Evolutionary conservation across 2,329 filamentous ascomycete species (phyloP).

Genomic region (Aspergillus sergii): DNA sequence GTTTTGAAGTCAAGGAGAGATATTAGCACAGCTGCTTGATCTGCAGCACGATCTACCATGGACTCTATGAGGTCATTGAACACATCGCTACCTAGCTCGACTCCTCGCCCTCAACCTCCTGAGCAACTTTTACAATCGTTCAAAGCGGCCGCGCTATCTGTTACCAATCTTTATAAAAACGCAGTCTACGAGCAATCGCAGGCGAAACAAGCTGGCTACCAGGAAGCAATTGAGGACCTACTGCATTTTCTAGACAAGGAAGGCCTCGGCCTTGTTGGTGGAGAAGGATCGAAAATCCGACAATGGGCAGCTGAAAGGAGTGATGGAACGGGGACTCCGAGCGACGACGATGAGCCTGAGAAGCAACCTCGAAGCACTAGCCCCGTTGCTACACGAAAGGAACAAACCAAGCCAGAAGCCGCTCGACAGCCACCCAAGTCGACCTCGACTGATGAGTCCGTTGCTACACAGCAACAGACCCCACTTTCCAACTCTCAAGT

Average conservation of each 20-base stretch:
- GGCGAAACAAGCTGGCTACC: slow-evolving; percentile 80
- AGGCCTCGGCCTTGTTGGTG: slow-evolving; percentile 75
- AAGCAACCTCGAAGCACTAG: slow-evolving; percentile 42
- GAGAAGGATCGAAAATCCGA: slow-evolving; percentile 70
- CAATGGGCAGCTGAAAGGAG: slow-evolving; percentile 60
- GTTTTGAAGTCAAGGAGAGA: neutral
- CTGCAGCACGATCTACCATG: slow-evolving; percentile 45
- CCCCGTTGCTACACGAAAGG: slow-evolving; percentile 37
- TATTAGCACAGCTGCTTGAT: slow-evolving; percentile 12
- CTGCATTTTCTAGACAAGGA: slow-evolving; percentile 82
- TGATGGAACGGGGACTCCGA: slow-evolving; percentile 43
- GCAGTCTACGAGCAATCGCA: slow-evolving; percentile 76
- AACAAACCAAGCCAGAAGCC: slow-evolving; percentile 29
- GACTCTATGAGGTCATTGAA: slow-evolving; percentile 67
- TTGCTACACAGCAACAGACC: slow-evolving; percentile 25
- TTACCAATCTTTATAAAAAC: slow-evolving; percentile 95
- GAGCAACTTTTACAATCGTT: slow-evolving; percentile 79
- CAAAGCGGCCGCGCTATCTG: slow-evolving; percentile 86
- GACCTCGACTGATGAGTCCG: slow-evolving; percentile 32
- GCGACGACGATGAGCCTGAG: slow-evolving; percentile 50
- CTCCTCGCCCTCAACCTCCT: slow-evolving; percentile 50
- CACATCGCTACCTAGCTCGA: slow-evolving; percentile 60
- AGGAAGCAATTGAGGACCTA: slow-evolving; percentile 90
- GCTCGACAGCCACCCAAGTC: slow-evolving; percentile 32
- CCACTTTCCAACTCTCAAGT: slow-evolving; percentile 21